Evolutionary conservation across 331 rosid species (phyloP), one percentile per base, ranked within the genome.

Genomic region (Malus hybrid): DNA sequence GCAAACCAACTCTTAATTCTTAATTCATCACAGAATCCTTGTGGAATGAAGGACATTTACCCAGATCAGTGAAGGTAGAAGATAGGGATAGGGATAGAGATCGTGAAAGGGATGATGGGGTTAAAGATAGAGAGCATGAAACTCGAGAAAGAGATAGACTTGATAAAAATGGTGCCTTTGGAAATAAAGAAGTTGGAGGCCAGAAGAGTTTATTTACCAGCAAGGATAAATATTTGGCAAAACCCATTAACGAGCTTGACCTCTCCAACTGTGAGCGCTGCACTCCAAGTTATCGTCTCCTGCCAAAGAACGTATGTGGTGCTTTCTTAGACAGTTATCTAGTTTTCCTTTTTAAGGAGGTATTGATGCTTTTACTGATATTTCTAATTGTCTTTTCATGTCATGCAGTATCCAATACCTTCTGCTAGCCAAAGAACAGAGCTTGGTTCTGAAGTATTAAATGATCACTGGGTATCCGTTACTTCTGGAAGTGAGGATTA

Each of bases 401-500:
- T 73, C 52, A 27, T 71, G 77, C 91, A 95, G 99, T 95, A 92
- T 85, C 93, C 97, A 24, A 85, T 89, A 87, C 97, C 99, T 74
- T 60, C 83, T 63, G 99, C 89, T 65, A 92, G 97, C 87, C 93
- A 95, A 75, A 92, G 85, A 89, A 87, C 97, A 5, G 90, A 88
- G 57, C 89, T 92, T 81, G 99, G 96, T 57, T 87, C 83, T 20
- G 87, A 83, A 84, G 90, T 95, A 67, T 80, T 95, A 74, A 95
- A 95, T 84, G 99, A 95, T 75, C 87, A 90, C 66, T 95, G 98
- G 99, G 99, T 95, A 39, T 95, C 99, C 48, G 99, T 95, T 72
- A 95, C 99, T 79, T 95, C 99, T 67, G 99, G 99, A 80, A 95
- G 99, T 57, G 99, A 95, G 85, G 99, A 95, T 80, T 95, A 95